Base-by-base conservation (phyloP, 768 basidiomycete species). In the Hypholoma sublateritium region DNA sequence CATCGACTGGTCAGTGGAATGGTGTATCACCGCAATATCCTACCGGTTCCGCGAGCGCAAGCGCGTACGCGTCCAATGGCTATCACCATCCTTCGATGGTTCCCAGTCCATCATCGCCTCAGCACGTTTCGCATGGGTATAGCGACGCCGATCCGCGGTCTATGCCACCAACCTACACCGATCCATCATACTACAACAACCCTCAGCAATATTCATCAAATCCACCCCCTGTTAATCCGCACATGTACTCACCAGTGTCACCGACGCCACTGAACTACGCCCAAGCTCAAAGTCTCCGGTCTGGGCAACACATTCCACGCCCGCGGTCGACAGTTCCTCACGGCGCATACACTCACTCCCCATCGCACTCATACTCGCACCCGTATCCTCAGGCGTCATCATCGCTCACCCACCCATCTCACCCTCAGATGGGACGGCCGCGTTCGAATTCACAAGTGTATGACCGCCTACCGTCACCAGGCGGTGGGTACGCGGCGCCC, bases 401-500 rank as follows among this genome's bases (percentile, higher is more conserved):
- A 8, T 55, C 67, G 19, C 59, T 65, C 45, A 53, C 69, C 7
- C 66, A 70, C n/a, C 52, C 70, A 7, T 67, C 67, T n/a, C 67
- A 68, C 53, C 61, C 73, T 43, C 63, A 70, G 25, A 65, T 72
- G 19, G 60, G 72, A 34, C 74, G 75, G 47, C 69, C 74, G 21
- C 74, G 76, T 47, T 79, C 79, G 9, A 75, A 77, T 58, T 77
- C 80, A n/a, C 77, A 77, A 59, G 64, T 69, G 36, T 66, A 63
- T 55, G 64, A 53, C 60, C 66, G 47, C 56, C 57, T 50, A 34
- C 67, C 47, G 53, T 68, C 48, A 57, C 65, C 42, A 45, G 50
- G 42, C 58, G 63, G 51, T 54, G 66, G 59, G 42, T 60, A 67
- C 55, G 43, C 45, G 4, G 57, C 54, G 28, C 53, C 62, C 32